Evolutionary conservation across 306 rosid species (phyloP), one percentile per base, ranked within the genome.

Genomic region (Prinsepia uniflora): DNA sequence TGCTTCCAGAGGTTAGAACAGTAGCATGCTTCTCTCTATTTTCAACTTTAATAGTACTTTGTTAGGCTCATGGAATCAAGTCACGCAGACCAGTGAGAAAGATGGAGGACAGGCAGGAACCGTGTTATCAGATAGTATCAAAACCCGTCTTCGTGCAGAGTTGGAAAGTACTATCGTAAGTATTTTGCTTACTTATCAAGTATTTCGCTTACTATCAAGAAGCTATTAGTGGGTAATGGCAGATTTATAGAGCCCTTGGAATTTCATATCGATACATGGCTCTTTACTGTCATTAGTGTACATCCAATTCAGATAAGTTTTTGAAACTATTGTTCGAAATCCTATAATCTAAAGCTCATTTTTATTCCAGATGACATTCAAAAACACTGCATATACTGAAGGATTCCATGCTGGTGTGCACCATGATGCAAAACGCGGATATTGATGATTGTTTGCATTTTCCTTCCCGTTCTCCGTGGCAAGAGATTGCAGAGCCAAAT

Each of bases 331-430:
- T 12, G 57, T 43, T 19, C 22, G 4, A 22, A 22, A 17, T 17
- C 18, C 41, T 30, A 0, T 43, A 41, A 19, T 61, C 34, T 7
- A 9, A 2, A 14, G 24, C 50, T 62, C 42, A 1, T 68, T 30
- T 30, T 70, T 60, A 15, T 71, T 72, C 77, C 88, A 91, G 97
- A 82, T 84, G 89, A 86, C 82, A 11, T 89, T 89, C 74, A 88
- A 87, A 83, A 86, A 84, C 83, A 71, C 85, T 5, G 96, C 99
- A 60, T 95, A 89, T 77, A 85, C 96, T 0, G 99, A 95, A 84
- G 99, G 99, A 57, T 95, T 91, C 65, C 88, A 88, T 68, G 91
- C 96, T 30, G 99, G 95, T 53, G 56, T 76, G 76, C 84, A 58
- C 66, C 76, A 61, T 76, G 86, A 75, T 60, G 71, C 83, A 61